Evolutionary conservation across 441 rosid species (phyloP), one percentile per base, ranked within the genome.

Genomic region (Populus hybrid): DNA sequence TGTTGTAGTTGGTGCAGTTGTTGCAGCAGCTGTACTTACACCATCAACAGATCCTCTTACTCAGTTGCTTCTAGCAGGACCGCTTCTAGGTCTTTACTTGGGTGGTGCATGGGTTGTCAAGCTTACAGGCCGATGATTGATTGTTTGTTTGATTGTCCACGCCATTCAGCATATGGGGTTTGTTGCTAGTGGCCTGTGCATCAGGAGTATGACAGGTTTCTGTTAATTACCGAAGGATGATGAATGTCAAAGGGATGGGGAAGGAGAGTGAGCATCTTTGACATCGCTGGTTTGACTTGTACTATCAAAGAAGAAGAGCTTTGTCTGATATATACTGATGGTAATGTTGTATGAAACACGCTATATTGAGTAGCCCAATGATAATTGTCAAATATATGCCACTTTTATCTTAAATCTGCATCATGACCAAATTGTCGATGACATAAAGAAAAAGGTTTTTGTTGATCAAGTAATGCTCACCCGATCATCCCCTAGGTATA

Each of bases 1-100:
- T 40, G 98, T 95, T 64, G 94, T 95, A 65, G 98, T 94, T 9
- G 99, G 99, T 50, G 92, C 98, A 0, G 97, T 95, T 16, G 83
- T 95, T 66, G 99, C 89, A 9, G 98, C 99, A 26, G 99, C 99
- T 64, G 88, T 95, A 23, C 87, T 95, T 59, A 95, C 99, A 18
- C 99, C 99, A 56, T 95, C 99, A 9, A 94, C 98, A 4, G 98
- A 95, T 82, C 99, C 99, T 84, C 93, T 95, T 21, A 95, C 99
- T 75, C 99, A 94, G 85, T 33, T 92, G 85, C 97, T 95, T 83
- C 84, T 94, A 65, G 99, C 98, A 11, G 87, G 83, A 2, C 98
- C 98, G 1, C 97, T 93, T 82, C 86, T 95, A 0, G 97, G 99
- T 69, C 97, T 92, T 53, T 93, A 94, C 82, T 79, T 95, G 71